Conservation (phyloP, 805 yeast genomes). For the Blastobotrys robertii region DNA sequence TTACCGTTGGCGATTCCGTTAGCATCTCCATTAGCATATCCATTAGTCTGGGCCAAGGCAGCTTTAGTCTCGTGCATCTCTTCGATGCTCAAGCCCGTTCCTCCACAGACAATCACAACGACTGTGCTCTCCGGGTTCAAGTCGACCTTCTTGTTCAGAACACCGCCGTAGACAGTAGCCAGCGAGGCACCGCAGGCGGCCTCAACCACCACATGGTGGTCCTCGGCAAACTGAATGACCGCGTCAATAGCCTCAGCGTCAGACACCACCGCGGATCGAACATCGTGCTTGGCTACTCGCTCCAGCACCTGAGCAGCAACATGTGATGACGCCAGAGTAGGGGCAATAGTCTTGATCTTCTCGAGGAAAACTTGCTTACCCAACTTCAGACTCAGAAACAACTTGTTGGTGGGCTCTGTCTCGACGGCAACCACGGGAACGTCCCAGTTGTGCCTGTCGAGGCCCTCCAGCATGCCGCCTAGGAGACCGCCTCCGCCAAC, state of each 20-base stretch:
- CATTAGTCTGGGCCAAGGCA: too few species aligned
- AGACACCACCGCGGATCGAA: conserved; percentile 33
- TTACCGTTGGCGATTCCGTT: too few species aligned
- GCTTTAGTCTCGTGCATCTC: too few species aligned
- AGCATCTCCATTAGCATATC: too few species aligned
- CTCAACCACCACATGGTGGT: conserved; percentile 42
- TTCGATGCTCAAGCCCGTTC: conserved; percentile 6
- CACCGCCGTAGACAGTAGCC: conserved; percentile 22
- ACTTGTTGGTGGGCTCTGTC: conserved; percentile 52
- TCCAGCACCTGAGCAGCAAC: conserved; percentile 38
- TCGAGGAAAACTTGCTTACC: conserved; percentile 34
- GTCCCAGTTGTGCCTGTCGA: conserved; percentile 44
- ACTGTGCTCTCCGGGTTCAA: conserved; percentile 13
- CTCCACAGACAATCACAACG: conserved; percentile 20
- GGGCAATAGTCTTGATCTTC: conserved; percentile 40
- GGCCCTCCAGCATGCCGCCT: conserved; percentile 72
- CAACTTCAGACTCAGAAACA: conserved; percentile 36
- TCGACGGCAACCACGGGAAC: conserved; percentile 42
- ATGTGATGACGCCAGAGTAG: conserved; percentile 49
- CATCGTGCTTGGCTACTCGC: conserved; percentile 31
- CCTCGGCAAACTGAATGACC: conserved; percentile 37
- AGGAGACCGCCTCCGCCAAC: conserved; percentile 93
- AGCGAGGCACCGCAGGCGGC: conserved; percentile 67
- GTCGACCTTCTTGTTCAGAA: conserved; percentile 6
- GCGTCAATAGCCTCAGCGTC: conserved; percentile 48